Evolutionary conservation across 2,329 filamentous ascomycete species (phyloP), one percentile per base, ranked within the genome.

Genomic region (Exophiala viscosa): DNA sequence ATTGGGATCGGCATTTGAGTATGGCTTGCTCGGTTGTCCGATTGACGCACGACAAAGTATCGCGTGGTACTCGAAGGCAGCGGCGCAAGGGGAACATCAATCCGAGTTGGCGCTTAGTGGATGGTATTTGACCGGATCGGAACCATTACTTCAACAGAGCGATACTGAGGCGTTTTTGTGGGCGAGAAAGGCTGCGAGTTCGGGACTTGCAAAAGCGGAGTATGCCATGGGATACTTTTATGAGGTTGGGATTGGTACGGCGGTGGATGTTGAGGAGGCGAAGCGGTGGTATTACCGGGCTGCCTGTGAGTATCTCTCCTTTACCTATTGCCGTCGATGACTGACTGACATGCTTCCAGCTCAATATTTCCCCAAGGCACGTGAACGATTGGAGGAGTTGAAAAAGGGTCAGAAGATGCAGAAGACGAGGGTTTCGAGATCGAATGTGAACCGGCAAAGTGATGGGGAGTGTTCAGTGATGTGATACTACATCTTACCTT

Each of bases 231-330:
- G 93, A 0, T 60, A 60, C 23, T 96, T 95, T 67, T 95, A 89
- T 0, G 93, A 99, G 71, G 86, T 93, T 44, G 93, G 93, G 10
- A 97, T 99, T 62, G 93, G 93, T 28, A 85, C 89, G 59, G 78
- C 86, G 13, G 84, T 87, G 7, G 95, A 92, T 68, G 65, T 96
- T 63, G 93, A 99, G 65, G 93, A 97, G 72, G 93, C 92, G 17
- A 96, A 95, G 78, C 83, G 90, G 63, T 99, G 93, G 93, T 99
- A 99, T 73, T 96, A 91, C 81, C 81, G 92, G 69, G 91, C 93
- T 71, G 93, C 93, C 67, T 88, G 92, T 96, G 78, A 83, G 90
- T 84, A 54, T 46, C 48, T 39, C 9, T 5, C 34, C 35, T 44
- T 7, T 14, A 44, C 40, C 6, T 42, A 34, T 36, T 32, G 11